Evolutionary conservation across 2,329 filamentous ascomycete species (phyloP).

Genomic region (Hypocreales sp.): DNA sequence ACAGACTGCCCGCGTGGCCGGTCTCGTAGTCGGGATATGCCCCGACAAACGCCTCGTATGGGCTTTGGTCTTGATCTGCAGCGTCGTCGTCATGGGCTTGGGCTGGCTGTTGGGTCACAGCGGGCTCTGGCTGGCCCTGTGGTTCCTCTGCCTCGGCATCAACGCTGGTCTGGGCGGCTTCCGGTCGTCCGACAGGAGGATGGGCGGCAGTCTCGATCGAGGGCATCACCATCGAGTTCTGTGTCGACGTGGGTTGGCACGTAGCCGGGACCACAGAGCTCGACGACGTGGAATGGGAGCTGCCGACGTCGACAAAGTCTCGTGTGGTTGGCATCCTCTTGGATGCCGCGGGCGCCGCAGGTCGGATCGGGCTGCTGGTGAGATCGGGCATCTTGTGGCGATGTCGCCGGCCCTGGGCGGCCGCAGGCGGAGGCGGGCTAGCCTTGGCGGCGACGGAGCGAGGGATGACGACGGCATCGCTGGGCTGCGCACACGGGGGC

Average conservation of each 20-base stretch:
- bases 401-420: slow-evolving; percentile 4
- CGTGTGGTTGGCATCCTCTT: slow-evolving; percentile 9
- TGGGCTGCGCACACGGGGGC: slow-evolving; percentile 17
- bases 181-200: too few relatives aligned
- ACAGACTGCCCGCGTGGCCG: slow-evolving; percentile 19
- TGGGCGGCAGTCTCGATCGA: too few relatives aligned
- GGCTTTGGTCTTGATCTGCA: slow-evolving; percentile 5
- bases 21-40: slow-evolving; percentile 29
- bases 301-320: slow-evolving; percentile 7
- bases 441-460: slow-evolving; percentile 5
- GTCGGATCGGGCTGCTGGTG: slow-evolving; percentile 3
- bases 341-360: slow-evolving; percentile 4
- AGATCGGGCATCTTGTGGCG: slow-evolving; percentile 13
- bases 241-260: slow-evolving; percentile 4
- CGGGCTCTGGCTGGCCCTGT: too few relatives aligned
- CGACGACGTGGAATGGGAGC: slow-evolving; percentile 12
- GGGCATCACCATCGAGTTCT: too few relatives aligned
- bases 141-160: too few relatives aligned
- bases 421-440: not conserved
- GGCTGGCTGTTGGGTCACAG: too few relatives aligned
- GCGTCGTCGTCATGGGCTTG: too few relatives aligned
- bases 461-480: slow-evolving; percentile 8
- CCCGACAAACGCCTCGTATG: slow-evolving; percentile 21
- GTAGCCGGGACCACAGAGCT: slow-evolving; percentile 15
- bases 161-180: too few relatives aligned